These are phyloP conservation scores for Tetrahymena thermophila DNA, from an alignment of 73 alveolate species.

Conservation along the genomic window DNA sequence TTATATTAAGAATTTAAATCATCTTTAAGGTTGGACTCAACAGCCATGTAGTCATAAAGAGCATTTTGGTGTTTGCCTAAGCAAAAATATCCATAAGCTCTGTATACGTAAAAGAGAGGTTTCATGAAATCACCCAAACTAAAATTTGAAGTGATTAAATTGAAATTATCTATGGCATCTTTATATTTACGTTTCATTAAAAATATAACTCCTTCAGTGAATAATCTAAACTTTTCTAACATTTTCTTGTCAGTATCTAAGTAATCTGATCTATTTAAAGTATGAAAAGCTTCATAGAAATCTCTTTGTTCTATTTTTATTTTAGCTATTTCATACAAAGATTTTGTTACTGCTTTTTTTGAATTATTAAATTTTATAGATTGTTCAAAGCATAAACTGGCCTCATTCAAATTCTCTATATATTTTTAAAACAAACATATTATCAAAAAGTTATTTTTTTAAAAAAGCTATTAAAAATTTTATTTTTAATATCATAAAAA, in stretches of 20 bases:
- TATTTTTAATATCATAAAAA: background rate
- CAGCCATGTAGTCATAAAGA: conserved; percentile 29
- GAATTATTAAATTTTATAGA: conserved; percentile 41
- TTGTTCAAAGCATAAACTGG: conserved; percentile 45
- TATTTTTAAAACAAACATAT: background rate
- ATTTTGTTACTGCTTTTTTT: conserved; percentile 37
- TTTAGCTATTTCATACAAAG: conserved; percentile 44
- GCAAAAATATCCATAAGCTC: conserved; percentile 48
- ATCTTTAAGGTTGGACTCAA: background rate
- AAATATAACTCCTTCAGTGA: conserved; percentile 46
- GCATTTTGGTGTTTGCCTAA: conserved; percentile 46
- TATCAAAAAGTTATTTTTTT: background rate
- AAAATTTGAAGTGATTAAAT: conserved; percentile 5
- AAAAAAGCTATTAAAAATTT: too few relatives aligned
- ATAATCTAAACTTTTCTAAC: conserved; percentile 29
- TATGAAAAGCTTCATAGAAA: conserved; percentile 47
- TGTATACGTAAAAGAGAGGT: conserved; percentile 34
- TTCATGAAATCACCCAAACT: conserved; percentile 40
- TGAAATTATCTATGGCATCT: conserved; percentile 19
- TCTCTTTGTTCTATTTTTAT: conserved; percentile 48
- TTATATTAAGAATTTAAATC: conserved; percentile 41
- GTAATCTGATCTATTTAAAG: conserved; percentile 41
- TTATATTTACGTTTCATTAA: conserved; percentile 45
- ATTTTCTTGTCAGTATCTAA: conserved; percentile 32
- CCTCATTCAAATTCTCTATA: conserved; percentile 38